Conservation (phyloP, 306 rosid genomes). For the Lablab purpureus region DNA sequence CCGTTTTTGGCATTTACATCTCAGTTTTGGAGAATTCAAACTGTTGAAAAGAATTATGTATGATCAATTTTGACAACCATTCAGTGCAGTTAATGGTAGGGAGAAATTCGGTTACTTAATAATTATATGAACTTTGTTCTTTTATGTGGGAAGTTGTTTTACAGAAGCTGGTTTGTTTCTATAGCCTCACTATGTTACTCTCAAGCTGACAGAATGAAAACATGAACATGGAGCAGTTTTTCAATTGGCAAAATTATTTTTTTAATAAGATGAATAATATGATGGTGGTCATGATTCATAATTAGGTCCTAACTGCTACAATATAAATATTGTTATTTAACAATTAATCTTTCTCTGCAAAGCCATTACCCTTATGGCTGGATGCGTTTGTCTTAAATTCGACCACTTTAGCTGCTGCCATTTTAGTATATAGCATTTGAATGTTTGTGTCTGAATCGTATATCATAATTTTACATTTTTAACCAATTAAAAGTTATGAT, state of each 20-base stretch:
- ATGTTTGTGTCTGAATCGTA: too few species aligned
- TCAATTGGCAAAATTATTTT: background rate
- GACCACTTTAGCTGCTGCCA: background rate
- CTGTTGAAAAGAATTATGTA: constrained; percentile 36
- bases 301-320: background rate
- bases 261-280: too few species aligned
- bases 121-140: constrained; percentile 1
- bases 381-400: background rate
- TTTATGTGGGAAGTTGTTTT: constrained; percentile 6
- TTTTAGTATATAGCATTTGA: background rate
- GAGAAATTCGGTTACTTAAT: constrained; percentile 32
- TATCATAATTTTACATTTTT: too few species aligned
- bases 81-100: constrained; percentile 15
- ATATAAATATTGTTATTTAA: background rate
- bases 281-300: background rate
- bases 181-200: background rate
- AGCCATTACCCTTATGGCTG: background rate
- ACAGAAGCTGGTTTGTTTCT: constrained; percentile 29
- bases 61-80: constrained; percentile 26
- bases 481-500: too few species aligned
- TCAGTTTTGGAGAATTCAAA: constrained; percentile 27
- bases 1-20: constrained; percentile 42
- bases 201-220: background rate
- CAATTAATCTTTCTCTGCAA: background rate
- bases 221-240: background rate